These are phyloP conservation scores for Danielozyma ontarioensis DNA, from an alignment of 805 yeast species.

Conservation along the genomic window DNA sequence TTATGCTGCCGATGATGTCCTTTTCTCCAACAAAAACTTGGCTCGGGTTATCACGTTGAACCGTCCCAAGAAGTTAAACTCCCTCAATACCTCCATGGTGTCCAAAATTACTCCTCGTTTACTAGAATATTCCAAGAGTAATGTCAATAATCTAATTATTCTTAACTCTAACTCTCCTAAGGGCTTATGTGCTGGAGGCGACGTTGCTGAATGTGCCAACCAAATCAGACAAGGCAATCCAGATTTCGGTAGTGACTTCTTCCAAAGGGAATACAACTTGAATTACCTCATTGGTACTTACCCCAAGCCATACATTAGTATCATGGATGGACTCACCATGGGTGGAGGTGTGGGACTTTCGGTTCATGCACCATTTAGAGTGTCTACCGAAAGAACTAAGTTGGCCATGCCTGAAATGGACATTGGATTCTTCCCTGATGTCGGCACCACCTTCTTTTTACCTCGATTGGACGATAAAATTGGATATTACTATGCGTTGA, in stretches of 20 bases:
- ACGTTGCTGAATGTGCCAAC: slow-evolving; percentile 75
- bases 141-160: slow-evolving; percentile 58
- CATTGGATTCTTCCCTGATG: slow-evolving; percentile 95
- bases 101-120: slow-evolving; percentile 65
- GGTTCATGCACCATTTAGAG: slow-evolving; percentile 85
- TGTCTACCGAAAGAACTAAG: slow-evolving; percentile 87
- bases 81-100: slow-evolving; percentile 75
- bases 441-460: slow-evolving; percentile 86
- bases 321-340: slow-evolving; percentile 92
- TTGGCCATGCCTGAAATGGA: slow-evolving; percentile 98
- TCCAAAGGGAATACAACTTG: slow-evolving; percentile 74
- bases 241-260: slow-evolving; percentile 55
- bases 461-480: slow-evolving; percentile 77
- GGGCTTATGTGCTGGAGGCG: slow-evolving; percentile 96
- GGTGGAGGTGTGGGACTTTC: slow-evolving; percentile 97
- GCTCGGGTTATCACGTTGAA: slow-evolving; percentile 74
- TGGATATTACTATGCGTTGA: slow-evolving; percentile 81
- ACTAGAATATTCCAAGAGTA: slow-evolving; percentile 69
- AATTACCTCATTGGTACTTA: slow-evolving; percentile 78
- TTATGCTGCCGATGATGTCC: slow-evolving; percentile 47
- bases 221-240: slow-evolving; percentile 46
- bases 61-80: slow-evolving; percentile 79
- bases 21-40: slow-evolving; percentile 55
- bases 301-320: slow-evolving; percentile 78
- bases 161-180: slow-evolving; percentile 61